These are phyloP conservation scores for Aspergillus brasiliensis DNA, from an alignment of 2,329 filamentous ascomycete species.

Conservation along the genomic window DNA sequence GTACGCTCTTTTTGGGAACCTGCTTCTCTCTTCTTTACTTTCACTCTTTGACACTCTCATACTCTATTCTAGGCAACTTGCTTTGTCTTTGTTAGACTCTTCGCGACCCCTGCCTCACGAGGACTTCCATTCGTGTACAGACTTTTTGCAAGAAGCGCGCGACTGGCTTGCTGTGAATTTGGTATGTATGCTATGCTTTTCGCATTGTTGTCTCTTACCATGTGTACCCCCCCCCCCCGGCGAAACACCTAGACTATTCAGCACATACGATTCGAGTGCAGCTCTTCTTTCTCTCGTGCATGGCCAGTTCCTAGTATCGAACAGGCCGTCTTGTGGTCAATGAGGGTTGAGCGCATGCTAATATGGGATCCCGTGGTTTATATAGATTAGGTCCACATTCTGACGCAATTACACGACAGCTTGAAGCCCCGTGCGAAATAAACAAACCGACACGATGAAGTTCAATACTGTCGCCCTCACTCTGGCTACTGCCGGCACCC, in stretches of 20 bases:
- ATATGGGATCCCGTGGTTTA: not conserved
- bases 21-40: conserved; percentile 20
- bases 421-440: conserved; percentile 5
- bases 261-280: not conserved
- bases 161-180: conserved; percentile 29
- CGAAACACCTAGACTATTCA: not conserved
- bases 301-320: not conserved
- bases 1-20: conserved; percentile 44
- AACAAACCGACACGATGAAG: conserved; percentile 38
- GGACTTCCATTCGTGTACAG: conserved; percentile 28
- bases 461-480: conserved; percentile 42
- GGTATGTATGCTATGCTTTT: conserved; percentile 32
- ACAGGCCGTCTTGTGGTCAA: not conserved
- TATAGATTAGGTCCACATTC: not conserved
- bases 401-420: conserved; percentile 3
- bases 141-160: conserved; percentile 27
- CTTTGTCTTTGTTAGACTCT: not conserved
- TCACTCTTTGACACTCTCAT: conserved; percentile 26
- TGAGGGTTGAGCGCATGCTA: not conserved
- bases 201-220: not conserved
- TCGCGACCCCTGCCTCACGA: conserved; percentile 1
- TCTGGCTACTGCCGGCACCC: conserved; percentile 46
- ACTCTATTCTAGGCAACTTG: conserved; percentile 8
- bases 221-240: too few species aligned
- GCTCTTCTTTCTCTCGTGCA: not conserved